A percentile compares a stretch with the other conserved stretches of the same genome.
Conservation (phyloP, 2,329 filamentous ascomycete species). For the Bipolaris oryzae region DNA sequence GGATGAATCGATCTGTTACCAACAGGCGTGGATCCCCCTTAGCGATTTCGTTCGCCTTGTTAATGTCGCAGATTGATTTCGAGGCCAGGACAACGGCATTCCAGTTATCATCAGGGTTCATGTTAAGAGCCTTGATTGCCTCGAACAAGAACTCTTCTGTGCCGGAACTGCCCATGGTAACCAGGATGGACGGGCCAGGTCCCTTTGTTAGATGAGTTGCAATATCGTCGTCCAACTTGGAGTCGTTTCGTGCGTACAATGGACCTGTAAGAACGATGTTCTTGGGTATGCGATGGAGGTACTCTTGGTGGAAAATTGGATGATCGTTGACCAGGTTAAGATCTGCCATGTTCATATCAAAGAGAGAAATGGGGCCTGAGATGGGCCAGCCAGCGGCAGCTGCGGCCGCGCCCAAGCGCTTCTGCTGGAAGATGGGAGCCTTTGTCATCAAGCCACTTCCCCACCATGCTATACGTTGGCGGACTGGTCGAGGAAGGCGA, state of each 20-base stretch:
- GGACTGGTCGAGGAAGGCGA: conserved; percentile 36
- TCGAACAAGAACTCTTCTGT: conserved; percentile 42
- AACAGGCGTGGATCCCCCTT: conserved; percentile 34
- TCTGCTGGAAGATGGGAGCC: conserved; percentile 42
- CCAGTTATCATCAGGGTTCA: conserved; percentile 36
- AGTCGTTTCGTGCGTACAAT: conserved; percentile 30
- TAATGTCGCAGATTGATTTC: conserved; percentile 40
- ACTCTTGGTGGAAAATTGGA: conserved; percentile 41
- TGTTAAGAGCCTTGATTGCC: conserved; percentile 37
- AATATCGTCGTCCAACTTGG: conserved; percentile 36
- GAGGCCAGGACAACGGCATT: conserved; percentile 40
- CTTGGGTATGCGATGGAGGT: conserved; percentile 35
- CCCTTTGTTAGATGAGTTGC: conserved; percentile 32
- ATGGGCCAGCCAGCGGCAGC: conserved; percentile 37
- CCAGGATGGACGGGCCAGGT: conserved; percentile 32
- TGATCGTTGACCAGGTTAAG: conserved; percentile 45
- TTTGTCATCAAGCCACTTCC: conserved; percentile 37
- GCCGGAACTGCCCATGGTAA: conserved; percentile 42
- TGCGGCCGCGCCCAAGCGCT: conserved; percentile 38
- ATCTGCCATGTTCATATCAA: conserved; percentile 46
- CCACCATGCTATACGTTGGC: conserved; percentile 36
- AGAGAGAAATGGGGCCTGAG: conserved; percentile 39
- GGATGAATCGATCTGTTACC: conserved; percentile 41
- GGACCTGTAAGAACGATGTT: conserved; percentile 43
- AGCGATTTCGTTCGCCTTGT: conserved; percentile 31